phyloP scores from a whole-genome alignment of 805 yeast genomes.

The Yamadazyma tumulicola region DNA sequence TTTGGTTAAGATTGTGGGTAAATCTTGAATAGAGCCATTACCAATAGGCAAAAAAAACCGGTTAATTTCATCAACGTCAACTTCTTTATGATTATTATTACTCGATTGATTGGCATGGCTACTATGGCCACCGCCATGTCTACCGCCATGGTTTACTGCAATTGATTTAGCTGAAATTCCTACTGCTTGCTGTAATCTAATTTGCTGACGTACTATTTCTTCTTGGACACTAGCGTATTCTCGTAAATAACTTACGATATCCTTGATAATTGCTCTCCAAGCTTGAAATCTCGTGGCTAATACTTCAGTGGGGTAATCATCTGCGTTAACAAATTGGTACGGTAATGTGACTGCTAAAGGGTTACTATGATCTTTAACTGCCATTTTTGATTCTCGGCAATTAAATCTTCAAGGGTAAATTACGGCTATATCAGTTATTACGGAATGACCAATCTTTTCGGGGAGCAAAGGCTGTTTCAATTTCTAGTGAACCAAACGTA shows the following conservation, averaged over 20 bases:
- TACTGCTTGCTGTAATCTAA: slow-evolving; percentile 77
- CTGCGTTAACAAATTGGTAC: slow-evolving; percentile 27
- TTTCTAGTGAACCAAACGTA: too few species aligned
- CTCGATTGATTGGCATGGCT: slow-evolving; percentile 12
- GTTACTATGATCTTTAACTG: slow-evolving; percentile 19
- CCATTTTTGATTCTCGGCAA: too few species aligned
- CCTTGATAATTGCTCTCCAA: slow-evolving; percentile 78
- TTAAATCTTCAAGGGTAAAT: too few species aligned
- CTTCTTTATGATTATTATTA: slow-evolving; percentile 12
- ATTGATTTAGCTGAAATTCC: slow-evolving; percentile 19
- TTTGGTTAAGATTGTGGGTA: slow-evolving; percentile 64
- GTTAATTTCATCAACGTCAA: slow-evolving; percentile 32
- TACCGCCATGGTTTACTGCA: slow-evolving; percentile 10
- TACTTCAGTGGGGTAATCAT: slow-evolving; percentile 73
- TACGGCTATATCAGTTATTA: too few species aligned
- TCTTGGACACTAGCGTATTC: slow-evolving; percentile 86
- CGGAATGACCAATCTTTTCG: too few species aligned
- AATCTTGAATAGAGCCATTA: slow-evolving; percentile 68
- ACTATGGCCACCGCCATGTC: neutral
- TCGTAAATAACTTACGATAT: slow-evolving; percentile 68
- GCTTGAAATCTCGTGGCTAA: slow-evolving; percentile 79
- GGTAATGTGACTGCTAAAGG: slow-evolving; percentile 41
- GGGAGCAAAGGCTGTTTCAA: too few species aligned
- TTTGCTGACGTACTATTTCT: slow-evolving; percentile 79
- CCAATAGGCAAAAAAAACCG: slow-evolving; percentile 74